Conservation (phyloP, 139 green algal genomes). For the Edaphochlamys debaryana region DNA sequence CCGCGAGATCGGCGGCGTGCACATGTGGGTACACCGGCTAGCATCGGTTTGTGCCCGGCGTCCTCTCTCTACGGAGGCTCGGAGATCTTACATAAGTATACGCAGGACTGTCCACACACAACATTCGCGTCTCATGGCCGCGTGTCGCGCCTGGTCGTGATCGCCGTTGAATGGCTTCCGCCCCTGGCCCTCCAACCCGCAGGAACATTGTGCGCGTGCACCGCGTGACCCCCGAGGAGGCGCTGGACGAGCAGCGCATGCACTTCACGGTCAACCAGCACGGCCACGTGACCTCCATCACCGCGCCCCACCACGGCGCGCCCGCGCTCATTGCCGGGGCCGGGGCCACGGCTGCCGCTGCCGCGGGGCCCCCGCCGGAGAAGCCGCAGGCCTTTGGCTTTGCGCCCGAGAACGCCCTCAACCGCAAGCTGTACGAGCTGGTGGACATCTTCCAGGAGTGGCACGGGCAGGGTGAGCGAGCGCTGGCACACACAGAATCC, state of each 20-base stretch:
- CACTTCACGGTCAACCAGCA: constrained; percentile 37
- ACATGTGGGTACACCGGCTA: constrained; percentile 20
- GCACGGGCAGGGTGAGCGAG: constrained; percentile 24
- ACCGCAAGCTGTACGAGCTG: constrained; percentile 29
- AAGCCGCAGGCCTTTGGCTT: constrained; percentile 47
- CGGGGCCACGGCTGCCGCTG: not conserved
- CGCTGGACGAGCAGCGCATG: constrained; percentile 51
- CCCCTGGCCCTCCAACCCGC: not conserved
- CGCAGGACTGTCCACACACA: too few relatives aligned
- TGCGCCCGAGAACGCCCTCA: constrained; percentile 9
- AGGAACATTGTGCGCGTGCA: constrained; percentile 24
- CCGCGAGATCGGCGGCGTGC: not conserved
- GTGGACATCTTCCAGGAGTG: constrained; percentile 57
- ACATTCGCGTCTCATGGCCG: too few relatives aligned
- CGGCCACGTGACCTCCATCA: constrained; percentile 39
- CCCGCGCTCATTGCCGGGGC: not conserved
- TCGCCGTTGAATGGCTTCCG: too few relatives aligned
- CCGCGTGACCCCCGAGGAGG: constrained; percentile 3
- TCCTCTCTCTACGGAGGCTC: too few relatives aligned
- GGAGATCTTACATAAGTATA: too few relatives aligned
- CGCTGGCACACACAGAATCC: too few relatives aligned
- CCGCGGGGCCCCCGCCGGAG: too few relatives aligned
- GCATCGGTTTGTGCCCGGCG: too few relatives aligned
- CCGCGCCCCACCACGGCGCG: not conserved
- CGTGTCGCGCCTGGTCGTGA: too few relatives aligned